Base-by-base conservation (phyloP, 139 green algal genomes). In the Closterium sp. region DNA sequence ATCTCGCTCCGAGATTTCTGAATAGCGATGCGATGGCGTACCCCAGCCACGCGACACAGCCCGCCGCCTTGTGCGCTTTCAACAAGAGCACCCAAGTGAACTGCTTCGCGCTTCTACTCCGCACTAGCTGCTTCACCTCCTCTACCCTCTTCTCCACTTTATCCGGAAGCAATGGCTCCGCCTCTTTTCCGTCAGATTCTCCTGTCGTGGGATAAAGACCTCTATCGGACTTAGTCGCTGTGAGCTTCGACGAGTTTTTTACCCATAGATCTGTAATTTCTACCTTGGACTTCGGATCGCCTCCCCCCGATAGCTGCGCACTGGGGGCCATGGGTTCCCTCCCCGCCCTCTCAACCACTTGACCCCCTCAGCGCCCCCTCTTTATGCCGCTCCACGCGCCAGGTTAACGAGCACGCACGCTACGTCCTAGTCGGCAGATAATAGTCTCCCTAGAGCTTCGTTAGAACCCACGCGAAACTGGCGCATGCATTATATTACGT, bases 31-130 rank as follows among this genome's bases (percentile, higher is more conserved):
- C 86, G 21, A 92, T 31, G n/a, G 50, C 90, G 5, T 90, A 31
- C 2, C 90, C 90, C 86, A 93, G 30, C 85, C 90, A 93, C 31
- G 90, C 90, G 0, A 93, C 31, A 62, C 90, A 93, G 5, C 90
- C 90, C 30, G 90, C 90, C 29, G 90, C 90, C 45, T 91, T 91
- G 28, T 93, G 90, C 29, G 90, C 90, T 34, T 93, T 91, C 22
- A 93, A 29, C 85, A 93, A 17, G 84, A 93, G 21, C 29, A 93
- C 29, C 90, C 90, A 93, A 1, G 90, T 93, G 70, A 91, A 90
- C 30, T 93, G 90, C 32, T 91, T 89, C 24, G 89, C 89, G 73
- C 89, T 92, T 85, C 32, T 38, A 85, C 34, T 91, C 89, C 32
- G 79, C 31, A 85, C 32, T 31, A 88, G 7, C 31, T 79, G 62